Percentiles rank a stretch among this genome's conserved stretches.
These are phyloP conservation scores for Penicillium pancosmium DNA, from an alignment of 495 filamentous ascomycete species.

Conservation along the genomic window DNA sequence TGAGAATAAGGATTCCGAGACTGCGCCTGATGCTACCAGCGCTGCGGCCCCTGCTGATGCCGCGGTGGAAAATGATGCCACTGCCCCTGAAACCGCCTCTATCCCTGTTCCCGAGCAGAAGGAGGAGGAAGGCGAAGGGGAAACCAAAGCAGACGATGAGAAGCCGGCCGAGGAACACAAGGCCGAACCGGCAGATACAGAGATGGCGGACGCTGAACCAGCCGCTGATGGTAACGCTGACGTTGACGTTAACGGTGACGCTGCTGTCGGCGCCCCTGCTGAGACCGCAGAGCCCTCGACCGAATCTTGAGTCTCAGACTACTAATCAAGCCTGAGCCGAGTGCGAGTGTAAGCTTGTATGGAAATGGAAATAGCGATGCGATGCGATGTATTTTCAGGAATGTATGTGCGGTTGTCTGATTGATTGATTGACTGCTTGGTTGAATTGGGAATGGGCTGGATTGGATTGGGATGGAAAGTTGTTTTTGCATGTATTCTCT, in stretches of 20 bases:
- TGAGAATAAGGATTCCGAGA: background rate
- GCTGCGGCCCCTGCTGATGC: background rate
- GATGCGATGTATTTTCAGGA: too few species aligned
- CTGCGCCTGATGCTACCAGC: background rate
- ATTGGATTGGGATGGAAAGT: slow-evolving; percentile 10
- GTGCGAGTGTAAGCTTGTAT: too few species aligned
- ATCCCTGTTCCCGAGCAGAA: background rate
- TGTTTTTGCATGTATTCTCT: slow-evolving; percentile 4
- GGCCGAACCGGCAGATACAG: slow-evolving; percentile 29
- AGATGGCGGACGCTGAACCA: slow-evolving; percentile 42
- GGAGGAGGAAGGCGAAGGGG: background rate
- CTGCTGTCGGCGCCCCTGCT: background rate
- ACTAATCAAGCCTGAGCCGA: background rate
- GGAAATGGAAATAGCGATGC: too few species aligned
- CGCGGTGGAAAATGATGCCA: background rate
- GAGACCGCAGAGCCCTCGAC: background rate
- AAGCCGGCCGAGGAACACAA: background rate
- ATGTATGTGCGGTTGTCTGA: too few species aligned
- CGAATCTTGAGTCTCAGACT: background rate
- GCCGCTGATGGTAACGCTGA: slow-evolving; percentile 23
- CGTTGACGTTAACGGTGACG: slow-evolving; percentile 24
- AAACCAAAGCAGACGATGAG: background rate
- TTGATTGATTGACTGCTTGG: background rate
- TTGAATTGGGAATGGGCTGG: background rate
- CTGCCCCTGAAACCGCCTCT: background rate